Evolutionary conservation across 2,329 filamentous ascomycete species (phyloP), one percentile per base, ranked within the genome.

Genomic region (Neonectria neomacrospora): DNA sequence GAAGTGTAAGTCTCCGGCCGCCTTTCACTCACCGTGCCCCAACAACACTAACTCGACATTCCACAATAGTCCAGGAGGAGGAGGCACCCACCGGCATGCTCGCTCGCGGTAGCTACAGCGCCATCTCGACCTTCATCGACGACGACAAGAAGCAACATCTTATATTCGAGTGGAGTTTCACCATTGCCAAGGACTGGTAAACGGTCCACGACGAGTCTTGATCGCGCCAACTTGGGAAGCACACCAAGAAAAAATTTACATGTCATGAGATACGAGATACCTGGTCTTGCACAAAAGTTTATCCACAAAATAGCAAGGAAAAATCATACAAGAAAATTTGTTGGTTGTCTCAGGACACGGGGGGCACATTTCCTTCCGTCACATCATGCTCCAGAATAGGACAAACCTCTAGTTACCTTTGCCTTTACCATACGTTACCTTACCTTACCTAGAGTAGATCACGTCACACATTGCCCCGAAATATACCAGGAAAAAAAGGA

Each of bases 141-240:
- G 96, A 99, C 75, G 96, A 99, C 82, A 91, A 96, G 79, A 90
- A 93, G 80, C 90, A 87, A 68, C 94, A 99, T 80, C 85, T 99
- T 67, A 86, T 91, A 77, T 99, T 99, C 79, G 91, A 97, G 75
- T 99, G 96, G 96, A 89, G 90, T 66, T 98, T 99, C 75, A 92
- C 97, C 76, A 97, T 99, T 78, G 87, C 91, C 81, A 99, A 98
- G 87, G 93, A 97, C 78, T 98, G 96, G 96, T 92, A 89, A 71
- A 73, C 34, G 22, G 22, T 18, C 26, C 56, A 32, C 53, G 28
- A 18, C 32, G 32, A 18, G 39, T 10, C 39, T 50, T 58, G 14
- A 39, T 39, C 51, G 53, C 57, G 30, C 63, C 60, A 45, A 66
- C 58, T 50, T 39, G 53, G 58, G 58, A 37, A 44, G 20, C 47